phyloP scores from a whole-genome alignment of 441 rosid species.

The Geranium incanum region DNA sequence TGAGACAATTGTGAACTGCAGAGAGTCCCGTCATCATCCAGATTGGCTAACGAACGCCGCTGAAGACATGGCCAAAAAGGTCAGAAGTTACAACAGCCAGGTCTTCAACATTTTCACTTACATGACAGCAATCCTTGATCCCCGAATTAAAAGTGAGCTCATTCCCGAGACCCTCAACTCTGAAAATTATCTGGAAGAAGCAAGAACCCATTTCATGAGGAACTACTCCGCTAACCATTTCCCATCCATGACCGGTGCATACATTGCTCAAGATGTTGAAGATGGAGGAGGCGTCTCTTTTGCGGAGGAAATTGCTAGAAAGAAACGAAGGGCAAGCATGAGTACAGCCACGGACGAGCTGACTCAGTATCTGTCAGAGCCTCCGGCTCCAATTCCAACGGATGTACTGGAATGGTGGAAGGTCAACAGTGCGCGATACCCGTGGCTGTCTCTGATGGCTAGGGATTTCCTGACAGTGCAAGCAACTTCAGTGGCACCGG shows the following conservation, averaged over 20 bases:
- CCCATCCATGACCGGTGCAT: conserved; percentile 49
- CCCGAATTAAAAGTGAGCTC: conserved; percentile 76
- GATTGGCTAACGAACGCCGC: conserved; percentile 79
- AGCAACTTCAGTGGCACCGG: conserved; percentile 71
- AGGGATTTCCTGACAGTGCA: conserved; percentile 76
- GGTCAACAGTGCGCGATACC: conserved; percentile 70
- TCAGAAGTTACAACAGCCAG: conserved; percentile 58
- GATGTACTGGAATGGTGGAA: conserved; percentile 96
- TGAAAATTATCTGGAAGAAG: conserved; percentile 72
- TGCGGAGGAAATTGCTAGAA: conserved; percentile 85
- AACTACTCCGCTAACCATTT: conserved; percentile 60
- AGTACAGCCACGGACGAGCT: conserved; percentile 67
- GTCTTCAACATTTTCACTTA: conserved; percentile 69
- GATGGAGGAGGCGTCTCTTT: conserved; percentile 73
- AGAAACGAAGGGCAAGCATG: conserved; percentile 76
- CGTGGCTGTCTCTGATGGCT: conserved; percentile 76
- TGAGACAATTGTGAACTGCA: conserved; percentile 57
- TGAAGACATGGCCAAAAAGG: conserved; percentile 82
- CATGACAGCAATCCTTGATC: conserved; percentile 86
- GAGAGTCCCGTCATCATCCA: conserved; percentile 59
- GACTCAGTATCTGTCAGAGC: conserved; percentile 76
- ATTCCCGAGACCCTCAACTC: conserved; percentile 66
- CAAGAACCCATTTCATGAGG: conserved; percentile 62
- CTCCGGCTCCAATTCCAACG: conserved; percentile 74
- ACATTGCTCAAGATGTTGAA: conserved; percentile 59